phyloP scores from a whole-genome alignment of 148 eudicot species.

The Suaeda aralocaspica region DNA sequence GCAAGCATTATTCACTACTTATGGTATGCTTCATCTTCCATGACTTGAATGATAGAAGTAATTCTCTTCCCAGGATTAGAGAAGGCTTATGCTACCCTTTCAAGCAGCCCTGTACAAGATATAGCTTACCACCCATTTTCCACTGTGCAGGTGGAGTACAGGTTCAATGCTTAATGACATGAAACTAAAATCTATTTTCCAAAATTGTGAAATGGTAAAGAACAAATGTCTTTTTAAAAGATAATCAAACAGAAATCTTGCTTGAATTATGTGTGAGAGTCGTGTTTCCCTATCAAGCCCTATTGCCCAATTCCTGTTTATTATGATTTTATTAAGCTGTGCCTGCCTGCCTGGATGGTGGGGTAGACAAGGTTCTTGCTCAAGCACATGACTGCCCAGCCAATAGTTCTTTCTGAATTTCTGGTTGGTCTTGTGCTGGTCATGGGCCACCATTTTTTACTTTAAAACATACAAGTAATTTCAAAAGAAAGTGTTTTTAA shows the following conservation, averaged over 20 bases:
- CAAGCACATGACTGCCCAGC: no score
- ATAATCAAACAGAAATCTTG: constrained; percentile 20
- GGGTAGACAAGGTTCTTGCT: background rate
- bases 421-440: no score
- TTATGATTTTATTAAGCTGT: background rate
- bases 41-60: background rate
- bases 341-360: background rate
- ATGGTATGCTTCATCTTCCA: constrained; percentile 42
- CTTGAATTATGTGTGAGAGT: background rate
- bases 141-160: constrained; percentile 98
- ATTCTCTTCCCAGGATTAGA: constrained; percentile 2
- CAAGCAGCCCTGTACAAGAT: constrained; percentile 18
- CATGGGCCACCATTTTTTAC: no score
- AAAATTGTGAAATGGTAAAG: constrained; percentile 29
- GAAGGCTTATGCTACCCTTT: constrained; percentile 10
- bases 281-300: no score
- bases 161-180: constrained; percentile 56
- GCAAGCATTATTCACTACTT: constrained; percentile 9
- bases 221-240: constrained; percentile 5
- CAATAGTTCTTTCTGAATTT: no score
- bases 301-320: no score
- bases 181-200: constrained; percentile 41
- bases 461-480: no score
- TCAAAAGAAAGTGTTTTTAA: no score
- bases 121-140: constrained; percentile 53